Percentiles rank a stretch among this genome's conserved stretches.
Evolutionary conservation across 306 rosid species (phyloP).

Genomic region (Trifolium fragiferum): DNA sequence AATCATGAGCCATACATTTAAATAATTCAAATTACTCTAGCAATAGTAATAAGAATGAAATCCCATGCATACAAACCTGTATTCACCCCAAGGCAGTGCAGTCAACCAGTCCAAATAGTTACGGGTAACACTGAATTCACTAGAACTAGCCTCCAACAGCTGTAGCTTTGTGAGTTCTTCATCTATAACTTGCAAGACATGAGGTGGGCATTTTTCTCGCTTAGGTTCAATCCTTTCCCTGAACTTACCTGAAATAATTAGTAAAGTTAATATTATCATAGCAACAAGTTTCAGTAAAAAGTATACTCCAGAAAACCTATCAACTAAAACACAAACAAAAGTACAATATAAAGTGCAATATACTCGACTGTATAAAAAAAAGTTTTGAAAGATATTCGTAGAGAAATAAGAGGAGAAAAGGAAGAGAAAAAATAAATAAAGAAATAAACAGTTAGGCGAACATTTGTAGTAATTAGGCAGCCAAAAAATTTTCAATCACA

Average conservation of each 20-base stretch:
- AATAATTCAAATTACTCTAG: background rate
- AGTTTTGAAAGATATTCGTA: background rate
- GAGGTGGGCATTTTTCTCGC: conserved; percentile 88
- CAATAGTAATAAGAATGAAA: conserved; percentile 22
- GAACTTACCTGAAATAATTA: conserved; percentile 71
- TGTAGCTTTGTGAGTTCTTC: conserved; percentile 96
- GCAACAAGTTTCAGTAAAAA: conserved; percentile 21
- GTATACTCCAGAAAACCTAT: conserved; percentile 29
- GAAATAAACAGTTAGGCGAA: conserved; percentile 21
- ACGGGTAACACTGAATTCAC: conserved; percentile 97
- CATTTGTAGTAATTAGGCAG: conserved; percentile 19
- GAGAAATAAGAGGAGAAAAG: background rate
- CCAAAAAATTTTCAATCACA: conserved; percentile 30
- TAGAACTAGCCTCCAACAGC: conserved; percentile 94
- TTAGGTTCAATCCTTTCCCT: conserved; percentile 97
- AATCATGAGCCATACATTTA: background rate
- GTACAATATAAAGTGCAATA: conserved; percentile 25
- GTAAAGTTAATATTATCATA: conserved; percentile 33
- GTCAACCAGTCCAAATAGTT: conserved; percentile 99
- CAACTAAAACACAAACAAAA: conserved; percentile 10
- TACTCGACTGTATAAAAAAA: background rate
- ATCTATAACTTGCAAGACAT: conserved; percentile 92
- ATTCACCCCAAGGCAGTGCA: conserved; percentile 96
- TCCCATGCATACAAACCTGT: conserved; percentile 65
- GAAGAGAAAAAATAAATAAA: background rate